Percentiles rank a stretch among this genome's conserved stretches.
These are phyloP conservation scores for Pyricularia sp. DNA, from an alignment of 2,329 filamentous ascomycete species.

Conservation along the genomic window DNA sequence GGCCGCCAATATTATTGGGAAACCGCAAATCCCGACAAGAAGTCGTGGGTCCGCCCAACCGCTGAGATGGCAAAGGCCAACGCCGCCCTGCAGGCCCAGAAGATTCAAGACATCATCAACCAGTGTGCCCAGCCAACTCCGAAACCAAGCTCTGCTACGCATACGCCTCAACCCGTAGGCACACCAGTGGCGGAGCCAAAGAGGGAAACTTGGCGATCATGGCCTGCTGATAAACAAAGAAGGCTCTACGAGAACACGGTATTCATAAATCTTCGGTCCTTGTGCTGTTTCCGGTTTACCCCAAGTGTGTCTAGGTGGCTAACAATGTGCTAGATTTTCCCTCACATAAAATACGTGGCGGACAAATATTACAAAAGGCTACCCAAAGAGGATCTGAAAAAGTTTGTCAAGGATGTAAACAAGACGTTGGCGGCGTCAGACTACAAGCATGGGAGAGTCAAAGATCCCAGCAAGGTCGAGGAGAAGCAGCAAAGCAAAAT, in stretches of 20 bases:
- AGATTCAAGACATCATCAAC: conserved; percentile 77
- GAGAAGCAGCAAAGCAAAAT: conserved; percentile 75
- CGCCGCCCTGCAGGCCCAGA: conserved; percentile 47
- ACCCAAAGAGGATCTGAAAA: conserved; percentile 65
- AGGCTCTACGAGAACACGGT: conserved; percentile 93
- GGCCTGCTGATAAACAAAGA: conserved; percentile 78
- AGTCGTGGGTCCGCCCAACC: conserved; percentile 74
- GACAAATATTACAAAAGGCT: conserved; percentile 83
- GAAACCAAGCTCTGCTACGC: conserved; percentile 44
- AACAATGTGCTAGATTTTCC: conserved; percentile 54
- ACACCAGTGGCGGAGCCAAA: conserved; percentile 48
- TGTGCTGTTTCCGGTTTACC: neutral
- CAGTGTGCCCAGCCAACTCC: conserved; percentile 37
- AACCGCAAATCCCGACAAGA: conserved; percentile 31
- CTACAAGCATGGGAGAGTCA: conserved; percentile 81
- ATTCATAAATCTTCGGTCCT: conserved; percentile 25
- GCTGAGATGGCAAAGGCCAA: conserved; percentile 55
- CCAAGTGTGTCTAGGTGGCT: neutral
- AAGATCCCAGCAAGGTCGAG: conserved; percentile 64
- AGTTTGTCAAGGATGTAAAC: conserved; percentile 56
- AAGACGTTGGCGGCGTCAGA: conserved; percentile 90
- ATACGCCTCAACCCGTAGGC: conserved; percentile 54
- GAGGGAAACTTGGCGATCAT: conserved; percentile 61
- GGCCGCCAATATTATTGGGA: conserved; percentile 70
- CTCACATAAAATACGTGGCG: conserved; percentile 75